A percentile compares a stretch with the other conserved stretches of the same genome.
phyloP scores from a whole-genome alignment of 83 land plant genomes.

The Thuja plicata region DNA sequence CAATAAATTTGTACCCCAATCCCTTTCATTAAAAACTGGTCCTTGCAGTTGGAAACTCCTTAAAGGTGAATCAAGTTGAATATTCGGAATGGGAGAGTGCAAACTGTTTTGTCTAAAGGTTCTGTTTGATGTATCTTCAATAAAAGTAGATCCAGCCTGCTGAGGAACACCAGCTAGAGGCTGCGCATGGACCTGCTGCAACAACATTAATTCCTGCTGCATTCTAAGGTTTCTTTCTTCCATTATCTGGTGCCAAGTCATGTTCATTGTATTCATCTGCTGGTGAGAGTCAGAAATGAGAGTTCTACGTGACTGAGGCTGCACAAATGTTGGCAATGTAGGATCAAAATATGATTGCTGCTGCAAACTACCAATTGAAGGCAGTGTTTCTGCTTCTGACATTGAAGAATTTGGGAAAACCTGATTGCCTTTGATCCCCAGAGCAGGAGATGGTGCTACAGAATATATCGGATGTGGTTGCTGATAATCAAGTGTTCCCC shows the following conservation, averaged over 20 bases:
- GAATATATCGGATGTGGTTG: slow-evolving; percentile 13
- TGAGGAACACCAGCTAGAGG: slow-evolving; percentile 6
- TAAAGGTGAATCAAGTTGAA: slow-evolving; percentile 18
- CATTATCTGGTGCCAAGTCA: slow-evolving; percentile 15
- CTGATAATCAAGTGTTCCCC: background rate
- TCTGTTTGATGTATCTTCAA: slow-evolving; percentile 2
- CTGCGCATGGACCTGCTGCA: slow-evolving; percentile 28
- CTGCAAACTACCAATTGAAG: slow-evolving; percentile 22
- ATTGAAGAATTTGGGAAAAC: slow-evolving; percentile 17
- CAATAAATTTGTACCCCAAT: background rate
- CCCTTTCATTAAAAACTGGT: background rate
- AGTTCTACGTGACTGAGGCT: slow-evolving; percentile 9
- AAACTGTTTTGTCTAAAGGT: slow-evolving; percentile 19
- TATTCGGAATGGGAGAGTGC: slow-evolving; percentile 9
- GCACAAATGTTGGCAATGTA: slow-evolving; percentile 19
- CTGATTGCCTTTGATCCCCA: slow-evolving; percentile 20
- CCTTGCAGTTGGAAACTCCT: slow-evolving; percentile 8
- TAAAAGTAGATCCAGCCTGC: slow-evolving; percentile 11
- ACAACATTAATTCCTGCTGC: slow-evolving; percentile 26
- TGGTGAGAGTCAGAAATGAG: slow-evolving; percentile 5
- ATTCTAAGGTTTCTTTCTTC: slow-evolving; percentile 26
- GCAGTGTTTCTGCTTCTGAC: slow-evolving; percentile 12
- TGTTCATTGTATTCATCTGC: slow-evolving; percentile 19
- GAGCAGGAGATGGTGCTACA: slow-evolving; percentile 1
- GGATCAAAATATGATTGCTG: slow-evolving; percentile 26